Base-by-base conservation (phyloP, 345 rosid genomes). In the Lepidium sativum region DNA sequence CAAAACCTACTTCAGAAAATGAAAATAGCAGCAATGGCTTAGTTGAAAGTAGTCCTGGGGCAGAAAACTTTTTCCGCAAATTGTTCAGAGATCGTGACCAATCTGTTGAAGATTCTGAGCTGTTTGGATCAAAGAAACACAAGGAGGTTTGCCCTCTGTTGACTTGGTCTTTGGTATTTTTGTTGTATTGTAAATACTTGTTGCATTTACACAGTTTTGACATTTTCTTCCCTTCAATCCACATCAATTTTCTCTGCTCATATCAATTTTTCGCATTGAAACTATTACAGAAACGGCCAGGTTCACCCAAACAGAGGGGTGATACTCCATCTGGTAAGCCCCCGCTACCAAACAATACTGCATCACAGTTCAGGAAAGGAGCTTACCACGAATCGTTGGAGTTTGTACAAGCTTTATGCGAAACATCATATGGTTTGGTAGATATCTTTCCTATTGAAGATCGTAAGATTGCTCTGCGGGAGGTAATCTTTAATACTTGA, bases 401-500 rank as follows among this genome's bases (percentile, higher is more conserved):
- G 64, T 88, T 95, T 85, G 99, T 95, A 63, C 87, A 75, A 75
- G 75, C 91, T 12, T 65, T 95, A 48, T 95, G 97, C 58, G 99
- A 95, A 27, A 95, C 92, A 53, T 95, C 99, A 6, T 95, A 88
- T 79, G 92, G 91, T 47, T 80, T 95, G 72, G 97, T 95, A 34
- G 99, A 95, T 81, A 80, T 95, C 57, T 95, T 95, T 83, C 97
- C 97, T 32, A 84, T 84, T 54, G 99, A 94, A 84, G 99, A 94
- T 80, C 86, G 97, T 57, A 90, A 94, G 79, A 77, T 80, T 80
- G 95, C 96, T 70, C 88, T 94, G 41, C 77, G 85, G 70, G 99
- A 94, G 98, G 98, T 92, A 68, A 65, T 72, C 41, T 16, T 14
- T 78, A 49, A 39, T 69, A 37, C 67, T 23, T 29, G 34, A 41